These are phyloP conservation scores for Glomus cerebriforme DNA, from an alignment of 192 early-diverging fungal genomes.

Conservation along the genomic window DNA sequence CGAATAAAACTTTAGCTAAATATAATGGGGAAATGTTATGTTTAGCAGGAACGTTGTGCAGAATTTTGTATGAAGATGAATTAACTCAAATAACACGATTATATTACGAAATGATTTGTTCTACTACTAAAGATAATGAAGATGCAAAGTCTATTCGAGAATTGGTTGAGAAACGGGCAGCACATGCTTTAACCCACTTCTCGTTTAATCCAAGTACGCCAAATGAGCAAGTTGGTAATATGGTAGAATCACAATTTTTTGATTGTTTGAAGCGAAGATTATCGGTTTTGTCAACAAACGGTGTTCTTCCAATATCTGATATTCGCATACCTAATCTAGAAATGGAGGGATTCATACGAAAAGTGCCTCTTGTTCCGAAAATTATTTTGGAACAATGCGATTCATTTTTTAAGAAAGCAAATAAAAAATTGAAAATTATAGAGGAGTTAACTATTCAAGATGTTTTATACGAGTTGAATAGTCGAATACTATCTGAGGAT, in stretches of 20 bases:
- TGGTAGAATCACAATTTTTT: constrained; percentile 63
- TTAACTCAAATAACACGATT: constrained; percentile 71
- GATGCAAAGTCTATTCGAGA: background rate
- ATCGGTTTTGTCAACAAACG: constrained; percentile 66
- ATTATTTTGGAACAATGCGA: constrained; percentile 53
- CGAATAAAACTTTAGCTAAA: constrained; percentile 69
- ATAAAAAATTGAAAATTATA: constrained; percentile 37
- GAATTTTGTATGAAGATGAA: no score
- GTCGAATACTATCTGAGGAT: constrained; percentile 48
- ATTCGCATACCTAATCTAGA: constrained; percentile 64
- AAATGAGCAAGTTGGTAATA: constrained; percentile 59
- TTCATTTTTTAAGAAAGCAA: constrained; percentile 57
- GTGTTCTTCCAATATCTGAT: constrained; percentile 51
- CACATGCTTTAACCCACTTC: constrained; percentile 68
- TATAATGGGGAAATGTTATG: no score
- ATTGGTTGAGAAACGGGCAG: constrained; percentile 54
- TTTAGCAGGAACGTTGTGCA: no score
- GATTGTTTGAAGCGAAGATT: constrained; percentile 49
- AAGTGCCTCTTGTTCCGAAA: constrained; percentile 60
- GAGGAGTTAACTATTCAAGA: constrained; percentile 60
- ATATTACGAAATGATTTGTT: constrained; percentile 61
- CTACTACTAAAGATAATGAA: background rate
- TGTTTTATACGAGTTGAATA: constrained; percentile 65
- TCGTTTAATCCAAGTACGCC: constrained; percentile 75
- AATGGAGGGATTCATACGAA: constrained; percentile 63